A percentile compares a stretch with the other conserved stretches of the same genome.
Evolutionary conservation across 768 basidiomycete species (phyloP).

Genomic region (Coprinopsis marcescibilis): DNA sequence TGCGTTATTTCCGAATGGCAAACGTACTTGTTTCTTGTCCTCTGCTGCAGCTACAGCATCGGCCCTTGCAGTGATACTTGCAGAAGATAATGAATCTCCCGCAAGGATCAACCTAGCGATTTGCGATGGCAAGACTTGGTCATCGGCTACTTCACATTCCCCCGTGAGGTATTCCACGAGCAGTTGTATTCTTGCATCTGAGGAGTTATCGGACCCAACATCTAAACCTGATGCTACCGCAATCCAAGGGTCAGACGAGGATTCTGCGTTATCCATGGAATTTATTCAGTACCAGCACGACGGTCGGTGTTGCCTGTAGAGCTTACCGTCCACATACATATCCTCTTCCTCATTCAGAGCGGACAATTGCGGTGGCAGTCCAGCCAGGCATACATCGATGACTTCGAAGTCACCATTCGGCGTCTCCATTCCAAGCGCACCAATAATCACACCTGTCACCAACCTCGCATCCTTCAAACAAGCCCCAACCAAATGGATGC

Average conservation of each 20-base stretch:
- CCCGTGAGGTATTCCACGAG: conserved; percentile 87
- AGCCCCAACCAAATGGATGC: conserved; percentile 82
- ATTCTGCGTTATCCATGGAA: conserved; percentile 4
- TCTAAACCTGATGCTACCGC: conserved; percentile 84
- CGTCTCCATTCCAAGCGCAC: conserved; percentile 88
- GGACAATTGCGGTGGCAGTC: conserved; percentile 61
- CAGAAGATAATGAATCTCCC: conserved; percentile 77
- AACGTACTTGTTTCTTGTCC: conserved; percentile 54
- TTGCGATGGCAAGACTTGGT: conserved; percentile 58
- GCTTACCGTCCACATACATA: conserved; percentile 72
- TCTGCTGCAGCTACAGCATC: conserved; percentile 27
- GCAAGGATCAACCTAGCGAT: conserved; percentile 86
- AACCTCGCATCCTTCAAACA: conserved; percentile 52
- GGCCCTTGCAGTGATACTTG: conserved; percentile 26
- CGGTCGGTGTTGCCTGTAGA: too few relatives aligned
- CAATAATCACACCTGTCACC: conserved; percentile 90
- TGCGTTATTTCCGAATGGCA: background rate
- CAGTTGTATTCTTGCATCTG: conserved; percentile 76
- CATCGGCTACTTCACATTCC: conserved; percentile 67
- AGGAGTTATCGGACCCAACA: conserved; percentile 55
- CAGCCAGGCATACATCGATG: conserved; percentile 81
- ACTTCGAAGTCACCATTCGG: conserved; percentile 90
- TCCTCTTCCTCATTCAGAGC: conserved; percentile 23
- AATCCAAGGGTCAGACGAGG: conserved; percentile 63
- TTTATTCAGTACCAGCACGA: too few relatives aligned